Percentiles rank a stretch among this genome's conserved stretches.
These are phyloP conservation scores for Schizonepeta tenuifolia DNA, from an alignment of 257 asterid species.

Conservation along the genomic window DNA sequence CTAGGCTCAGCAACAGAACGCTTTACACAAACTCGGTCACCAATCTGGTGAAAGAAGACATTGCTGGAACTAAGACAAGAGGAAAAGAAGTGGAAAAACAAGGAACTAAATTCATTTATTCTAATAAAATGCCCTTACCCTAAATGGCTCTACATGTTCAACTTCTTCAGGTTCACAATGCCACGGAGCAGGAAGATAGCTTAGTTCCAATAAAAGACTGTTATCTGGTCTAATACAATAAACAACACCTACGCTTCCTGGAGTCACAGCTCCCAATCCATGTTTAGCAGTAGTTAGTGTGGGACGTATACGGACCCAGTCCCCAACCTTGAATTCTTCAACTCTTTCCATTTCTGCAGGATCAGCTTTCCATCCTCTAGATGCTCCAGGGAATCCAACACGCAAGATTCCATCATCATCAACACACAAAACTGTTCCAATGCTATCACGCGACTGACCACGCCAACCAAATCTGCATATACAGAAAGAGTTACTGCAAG, in stretches of 20 bases:
- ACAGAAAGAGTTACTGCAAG: conserved; percentile 24
- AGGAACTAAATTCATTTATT: conserved; percentile 14
- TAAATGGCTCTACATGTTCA: conserved; percentile 92
- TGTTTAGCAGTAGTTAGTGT: conserved; percentile 91
- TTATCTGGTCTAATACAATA: conserved; percentile 90
- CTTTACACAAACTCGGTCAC: conserved; percentile 96
- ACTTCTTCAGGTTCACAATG: conserved; percentile 99
- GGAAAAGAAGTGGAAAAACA: conserved; percentile 10
- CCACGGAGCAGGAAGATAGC: conserved; percentile 98
- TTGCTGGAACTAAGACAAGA: conserved; percentile 27
- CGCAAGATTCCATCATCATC: conserved; percentile 99
- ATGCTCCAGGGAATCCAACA: conserved; percentile 99
- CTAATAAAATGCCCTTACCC: conserved; percentile 55
- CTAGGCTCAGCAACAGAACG: conserved; percentile 99
- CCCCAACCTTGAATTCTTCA: conserved; percentile 97
- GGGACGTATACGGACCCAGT: conserved; percentile 99
- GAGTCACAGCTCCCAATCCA: conserved; percentile 94
- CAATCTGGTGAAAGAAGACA: conserved; percentile 56
- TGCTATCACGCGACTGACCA: conserved; percentile 86
- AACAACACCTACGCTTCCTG: conserved; percentile 95
- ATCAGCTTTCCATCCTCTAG: conserved; percentile 99
- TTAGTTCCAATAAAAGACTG: conserved; percentile 78
- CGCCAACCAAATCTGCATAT: conserved; percentile 96
- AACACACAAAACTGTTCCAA: conserved; percentile 95
- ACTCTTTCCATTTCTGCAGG: conserved; percentile 99